Evolutionary conservation across 306 rosid species (phyloP).

Genomic region (Cucurbita ficifolia): DNA sequence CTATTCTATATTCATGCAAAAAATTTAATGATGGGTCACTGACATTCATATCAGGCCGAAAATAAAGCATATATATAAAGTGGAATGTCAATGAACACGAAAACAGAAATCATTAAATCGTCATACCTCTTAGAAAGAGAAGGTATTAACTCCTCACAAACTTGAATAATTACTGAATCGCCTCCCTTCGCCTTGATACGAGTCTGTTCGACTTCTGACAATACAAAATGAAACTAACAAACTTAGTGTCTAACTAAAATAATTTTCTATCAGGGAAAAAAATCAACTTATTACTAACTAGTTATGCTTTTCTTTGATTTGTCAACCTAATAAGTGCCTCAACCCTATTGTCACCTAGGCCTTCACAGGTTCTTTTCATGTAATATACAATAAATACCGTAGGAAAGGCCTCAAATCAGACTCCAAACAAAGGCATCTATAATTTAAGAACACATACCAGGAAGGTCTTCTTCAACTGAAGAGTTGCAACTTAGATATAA

Average conservation of each 20-base stretch:
- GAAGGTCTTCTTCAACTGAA: constrained; percentile 21
- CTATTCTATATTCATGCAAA: neutral
- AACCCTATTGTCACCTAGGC: neutral
- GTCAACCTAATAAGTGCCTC: neutral
- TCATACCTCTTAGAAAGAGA: constrained; percentile 51
- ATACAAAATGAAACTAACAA: constrained; percentile 6
- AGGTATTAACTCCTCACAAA: constrained; percentile 33
- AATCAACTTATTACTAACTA: neutral
- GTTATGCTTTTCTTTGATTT: neutral
- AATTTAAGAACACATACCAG: constrained; percentile 28
- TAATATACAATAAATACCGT: neutral
- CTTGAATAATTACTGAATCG: constrained; percentile 19
- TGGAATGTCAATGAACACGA: neutral
- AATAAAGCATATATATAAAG: neutral
- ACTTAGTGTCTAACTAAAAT: neutral
- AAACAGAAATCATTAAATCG: constrained; percentile 3
- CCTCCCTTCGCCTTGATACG: constrained; percentile 10
- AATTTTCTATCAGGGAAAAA: neutral
- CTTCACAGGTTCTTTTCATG: neutral
- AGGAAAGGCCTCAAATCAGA: neutral
- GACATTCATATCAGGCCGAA: neutral
- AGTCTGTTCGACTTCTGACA: constrained; percentile 13
- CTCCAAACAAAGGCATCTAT: neutral
- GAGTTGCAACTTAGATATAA: constrained; percentile 24
- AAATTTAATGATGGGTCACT: neutral